Conservation (phyloP, 345 rosid genomes). For the Excoecaria agallocha region DNA sequence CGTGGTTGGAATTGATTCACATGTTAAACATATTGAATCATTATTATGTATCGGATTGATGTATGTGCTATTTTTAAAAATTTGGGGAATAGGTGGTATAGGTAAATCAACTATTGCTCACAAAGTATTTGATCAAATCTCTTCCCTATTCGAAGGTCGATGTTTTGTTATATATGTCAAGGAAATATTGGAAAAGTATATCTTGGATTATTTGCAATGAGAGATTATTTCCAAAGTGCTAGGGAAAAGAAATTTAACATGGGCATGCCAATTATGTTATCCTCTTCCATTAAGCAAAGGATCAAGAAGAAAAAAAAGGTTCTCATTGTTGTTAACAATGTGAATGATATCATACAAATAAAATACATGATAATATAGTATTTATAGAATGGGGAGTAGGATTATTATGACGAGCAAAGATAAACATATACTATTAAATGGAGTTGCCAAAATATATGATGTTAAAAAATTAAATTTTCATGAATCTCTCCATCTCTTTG, state of each 20-base stretch:
- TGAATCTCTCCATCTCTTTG: neutral
- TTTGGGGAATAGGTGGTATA: conserved; percentile 4
- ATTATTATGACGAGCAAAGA: conserved; percentile 6
- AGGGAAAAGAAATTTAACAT: neutral
- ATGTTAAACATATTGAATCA: neutral
- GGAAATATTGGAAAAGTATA: neutral
- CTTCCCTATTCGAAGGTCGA: neutral
- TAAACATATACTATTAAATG: neutral
- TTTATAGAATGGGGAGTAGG: conserved; percentile 5
- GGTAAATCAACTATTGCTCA: conserved; percentile 1
- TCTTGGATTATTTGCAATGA: neutral
- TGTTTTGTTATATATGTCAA: neutral
- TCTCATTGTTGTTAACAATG: neutral
- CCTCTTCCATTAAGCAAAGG: neutral
- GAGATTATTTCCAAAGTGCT: neutral
- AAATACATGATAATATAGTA: neutral
- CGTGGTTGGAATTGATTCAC: neutral
- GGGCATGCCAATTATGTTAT: neutral
- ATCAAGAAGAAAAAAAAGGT: neutral
- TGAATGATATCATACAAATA: neutral
- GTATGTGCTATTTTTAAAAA: neutral
- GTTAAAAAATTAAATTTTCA: neutral
- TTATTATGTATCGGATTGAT: neutral
- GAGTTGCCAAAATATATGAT: neutral
- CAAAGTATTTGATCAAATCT: neutral